phyloP scores from a whole-genome alignment of 345 rosid species.

The Eutrema japonicum region DNA sequence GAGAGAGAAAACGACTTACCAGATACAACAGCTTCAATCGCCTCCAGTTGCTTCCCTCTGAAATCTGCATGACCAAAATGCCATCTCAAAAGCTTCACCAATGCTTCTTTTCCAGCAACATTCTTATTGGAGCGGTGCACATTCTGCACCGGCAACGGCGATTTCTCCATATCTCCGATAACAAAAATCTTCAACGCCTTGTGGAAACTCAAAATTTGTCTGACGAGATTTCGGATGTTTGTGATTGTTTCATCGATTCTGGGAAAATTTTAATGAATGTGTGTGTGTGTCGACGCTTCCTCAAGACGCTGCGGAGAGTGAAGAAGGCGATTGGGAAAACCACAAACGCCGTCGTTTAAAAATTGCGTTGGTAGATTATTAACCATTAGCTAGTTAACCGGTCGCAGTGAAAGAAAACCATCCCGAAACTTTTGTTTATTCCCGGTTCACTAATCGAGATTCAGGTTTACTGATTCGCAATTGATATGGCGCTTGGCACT shows the following conservation, averaged over 20 bases:
- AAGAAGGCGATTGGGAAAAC: not conserved
- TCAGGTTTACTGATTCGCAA: not conserved
- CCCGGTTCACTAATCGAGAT: not conserved
- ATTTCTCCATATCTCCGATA: constrained; percentile 61
- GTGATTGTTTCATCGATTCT: constrained; percentile 12
- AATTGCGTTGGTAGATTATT: not conserved
- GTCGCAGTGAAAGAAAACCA: not conserved
- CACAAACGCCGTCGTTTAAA: not conserved
- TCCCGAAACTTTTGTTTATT: not conserved
- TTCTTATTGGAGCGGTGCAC: constrained; percentile 46
- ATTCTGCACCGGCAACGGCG: constrained; percentile 67
- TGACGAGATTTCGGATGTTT: not conserved
- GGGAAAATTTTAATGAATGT: not conserved
- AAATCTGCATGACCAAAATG: constrained; percentile 88
- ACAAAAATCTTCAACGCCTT: not conserved
- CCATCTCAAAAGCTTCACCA: constrained; percentile 91
- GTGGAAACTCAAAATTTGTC: not conserved
- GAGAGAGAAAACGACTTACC: constrained; percentile 44
- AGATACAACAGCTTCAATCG: constrained; percentile 82
- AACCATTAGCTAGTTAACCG: too few relatives aligned
- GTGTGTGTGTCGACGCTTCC: constrained; percentile 18
- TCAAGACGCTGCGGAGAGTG: constrained; percentile 20
- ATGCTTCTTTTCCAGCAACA: constrained; percentile 57
- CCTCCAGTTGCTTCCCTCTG: constrained; percentile 88
- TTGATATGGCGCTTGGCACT: too few relatives aligned